Conservation (phyloP, 352 stramenopile species). For the Pseudoperonospora humuli region DNA sequence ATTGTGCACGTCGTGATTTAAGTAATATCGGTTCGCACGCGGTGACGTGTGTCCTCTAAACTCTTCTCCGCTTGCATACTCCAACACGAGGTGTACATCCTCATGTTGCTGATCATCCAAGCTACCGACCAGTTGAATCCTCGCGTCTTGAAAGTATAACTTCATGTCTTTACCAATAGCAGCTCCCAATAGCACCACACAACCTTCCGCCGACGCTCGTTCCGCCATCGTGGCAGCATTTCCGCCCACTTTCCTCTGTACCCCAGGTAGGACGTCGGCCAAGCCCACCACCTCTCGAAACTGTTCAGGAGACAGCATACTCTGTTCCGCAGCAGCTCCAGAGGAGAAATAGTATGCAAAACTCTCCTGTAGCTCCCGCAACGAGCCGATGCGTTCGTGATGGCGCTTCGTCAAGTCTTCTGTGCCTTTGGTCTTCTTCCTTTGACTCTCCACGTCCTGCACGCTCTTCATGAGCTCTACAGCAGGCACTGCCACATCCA, state of each 20-base stretch:
- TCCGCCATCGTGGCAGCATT: slow-evolving; percentile 80
- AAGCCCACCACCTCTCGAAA: slow-evolving; percentile 67
- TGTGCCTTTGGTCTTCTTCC: slow-evolving; percentile 37
- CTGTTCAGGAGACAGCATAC: slow-evolving; percentile 68
- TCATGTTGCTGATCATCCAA: slow-evolving; percentile 54
- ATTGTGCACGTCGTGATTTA: slow-evolving; percentile 85
- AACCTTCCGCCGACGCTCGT: slow-evolving; percentile 56
- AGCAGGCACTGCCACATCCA: slow-evolving; percentile 70
- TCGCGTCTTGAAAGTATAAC: slow-evolving; percentile 43
- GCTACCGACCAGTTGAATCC: slow-evolving; percentile 61
- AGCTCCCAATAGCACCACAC: slow-evolving; percentile 58
- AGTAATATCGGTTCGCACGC: slow-evolving; percentile 76
- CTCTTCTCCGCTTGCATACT: slow-evolving; percentile 59
- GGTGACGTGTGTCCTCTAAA: slow-evolving; percentile 57
- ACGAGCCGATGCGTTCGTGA: slow-evolving; percentile 64
- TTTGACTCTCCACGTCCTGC: slow-evolving; percentile 32
- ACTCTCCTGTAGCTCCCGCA: slow-evolving; percentile 61
- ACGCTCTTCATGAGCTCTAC: slow-evolving; percentile 67
- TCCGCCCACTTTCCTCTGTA: slow-evolving; percentile 61
- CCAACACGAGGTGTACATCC: slow-evolving; percentile 74
- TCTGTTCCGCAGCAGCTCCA: slow-evolving; percentile 73
- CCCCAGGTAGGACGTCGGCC: slow-evolving; percentile 45
- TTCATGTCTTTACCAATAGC: slow-evolving; percentile 75
- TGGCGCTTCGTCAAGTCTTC: slow-evolving; percentile 34
- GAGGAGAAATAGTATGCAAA: slow-evolving; percentile 81